Percentiles rank a stretch among this genome's conserved stretches.
Evolutionary conservation across 1,284 basidiomycete genomes (phyloP).

Genomic region (Rhodotorula glutinis): DNA sequence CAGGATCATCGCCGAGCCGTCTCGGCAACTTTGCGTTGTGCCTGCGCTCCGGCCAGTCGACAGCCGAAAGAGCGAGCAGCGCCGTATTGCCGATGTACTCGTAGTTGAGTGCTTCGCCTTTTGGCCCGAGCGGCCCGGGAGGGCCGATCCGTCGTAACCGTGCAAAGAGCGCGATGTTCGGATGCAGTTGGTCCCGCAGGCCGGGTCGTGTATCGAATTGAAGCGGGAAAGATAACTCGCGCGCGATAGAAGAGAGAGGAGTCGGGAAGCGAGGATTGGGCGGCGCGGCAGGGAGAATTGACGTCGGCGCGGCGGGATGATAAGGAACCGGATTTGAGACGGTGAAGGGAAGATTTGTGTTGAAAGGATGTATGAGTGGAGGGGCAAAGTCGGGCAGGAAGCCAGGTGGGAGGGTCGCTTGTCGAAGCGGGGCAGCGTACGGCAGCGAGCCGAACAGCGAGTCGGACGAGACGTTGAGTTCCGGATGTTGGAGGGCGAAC

Average conservation of each 20-base stretch:
- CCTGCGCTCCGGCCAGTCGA: conserved; percentile 34
- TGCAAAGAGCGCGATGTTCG: conserved; percentile 36
- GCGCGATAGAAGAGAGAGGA: conserved; percentile 16
- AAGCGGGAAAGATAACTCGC: conserved; percentile 19
- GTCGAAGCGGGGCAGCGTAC: conserved; percentile 28
- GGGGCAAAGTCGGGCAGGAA: conserved; percentile 39
- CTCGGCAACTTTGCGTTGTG: conserved; percentile 21
- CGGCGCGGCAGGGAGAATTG: conserved; percentile 32
- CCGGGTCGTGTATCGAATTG: conserved; percentile 18
- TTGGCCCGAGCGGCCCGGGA: conserved; percentile 42
- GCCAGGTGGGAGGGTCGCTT: conserved; percentile 39
- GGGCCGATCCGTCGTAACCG: conserved; percentile 44
- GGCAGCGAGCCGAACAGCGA: conserved; percentile 41
- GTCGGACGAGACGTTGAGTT: conserved; percentile 34
- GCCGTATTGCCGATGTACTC: conserved; percentile 34
- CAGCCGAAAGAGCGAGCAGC: conserved; percentile 20
- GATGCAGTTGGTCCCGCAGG: conserved; percentile 21
- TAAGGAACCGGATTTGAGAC: conserved; percentile 41
- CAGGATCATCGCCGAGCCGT: conserved; percentile 1
- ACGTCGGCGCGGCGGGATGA: conserved; percentile 24
- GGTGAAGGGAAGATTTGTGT: conserved; percentile 40
- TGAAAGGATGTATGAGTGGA: conserved; percentile 41
- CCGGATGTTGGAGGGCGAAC: conserved; percentile 19
- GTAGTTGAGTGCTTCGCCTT: conserved; percentile 42
- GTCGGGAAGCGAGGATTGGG: conserved; percentile 33